phyloP scores from a whole-genome alignment of 208 protist genomes.

The Crithidia expoeki region DNA sequence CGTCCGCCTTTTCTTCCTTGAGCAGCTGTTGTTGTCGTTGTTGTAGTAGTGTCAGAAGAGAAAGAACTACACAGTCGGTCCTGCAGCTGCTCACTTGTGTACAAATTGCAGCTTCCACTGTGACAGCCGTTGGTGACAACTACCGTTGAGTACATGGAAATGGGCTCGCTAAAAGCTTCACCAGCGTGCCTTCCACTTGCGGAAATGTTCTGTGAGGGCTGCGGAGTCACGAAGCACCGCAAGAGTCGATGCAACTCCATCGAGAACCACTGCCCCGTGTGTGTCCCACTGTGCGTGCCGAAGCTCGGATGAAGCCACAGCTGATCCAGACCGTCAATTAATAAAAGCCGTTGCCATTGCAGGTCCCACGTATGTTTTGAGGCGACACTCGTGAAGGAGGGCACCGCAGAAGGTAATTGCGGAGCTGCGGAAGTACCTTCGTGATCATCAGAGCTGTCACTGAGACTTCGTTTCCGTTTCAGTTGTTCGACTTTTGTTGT shows the following conservation, averaged over 20 bases:
- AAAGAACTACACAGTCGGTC: neutral
- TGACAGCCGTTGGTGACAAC: constrained; percentile 31
- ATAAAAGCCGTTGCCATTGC: constrained; percentile 29
- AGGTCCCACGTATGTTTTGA: constrained; percentile 9
- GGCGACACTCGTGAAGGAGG: neutral
- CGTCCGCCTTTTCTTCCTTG: neutral
- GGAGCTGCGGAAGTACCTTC: neutral
- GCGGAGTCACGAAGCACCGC: constrained; percentile 31
- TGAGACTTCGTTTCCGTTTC: neutral
- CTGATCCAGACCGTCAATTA: constrained; percentile 24
- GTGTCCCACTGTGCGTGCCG: constrained; percentile 29
- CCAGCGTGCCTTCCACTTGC: neutral
- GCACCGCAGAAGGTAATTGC: neutral
- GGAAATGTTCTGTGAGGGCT: neutral
- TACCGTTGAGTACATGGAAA: constrained; percentile 10
- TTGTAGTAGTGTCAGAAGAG: neutral
- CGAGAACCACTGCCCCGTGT: constrained; percentile 42
- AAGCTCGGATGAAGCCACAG: constrained; percentile 33
- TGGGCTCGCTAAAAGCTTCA: neutral
- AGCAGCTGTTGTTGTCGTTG: neutral
- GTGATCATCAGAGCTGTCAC: neutral
- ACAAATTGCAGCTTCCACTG: neutral
- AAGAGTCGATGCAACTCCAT: constrained; percentile 44
- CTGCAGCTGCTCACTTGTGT: constrained; percentile 7
- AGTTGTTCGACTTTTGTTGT: neutral